These are phyloP conservation scores for Verticillium tricorpus DNA, from an alignment of 2,329 filamentous ascomycete species.

Conservation along the genomic window DNA sequence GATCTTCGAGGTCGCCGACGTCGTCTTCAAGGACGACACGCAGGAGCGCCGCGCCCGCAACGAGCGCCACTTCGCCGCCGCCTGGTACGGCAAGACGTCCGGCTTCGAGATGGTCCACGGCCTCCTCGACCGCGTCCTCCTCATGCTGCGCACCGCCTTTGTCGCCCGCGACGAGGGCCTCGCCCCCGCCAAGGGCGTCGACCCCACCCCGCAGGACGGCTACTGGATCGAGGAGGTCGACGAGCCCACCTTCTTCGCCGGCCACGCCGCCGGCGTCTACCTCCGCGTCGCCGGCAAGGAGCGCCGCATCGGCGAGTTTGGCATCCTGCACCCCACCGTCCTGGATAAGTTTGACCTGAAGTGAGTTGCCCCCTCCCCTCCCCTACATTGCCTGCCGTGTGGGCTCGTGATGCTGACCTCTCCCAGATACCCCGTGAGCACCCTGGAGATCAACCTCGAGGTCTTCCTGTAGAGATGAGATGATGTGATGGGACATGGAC, in stretches of 20 bases:
- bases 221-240: slow-evolving; percentile 96
- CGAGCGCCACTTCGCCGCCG: slow-evolving; percentile 92
- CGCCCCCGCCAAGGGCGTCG: slow-evolving; percentile 37
- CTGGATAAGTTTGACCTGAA: slow-evolving; percentile 90
- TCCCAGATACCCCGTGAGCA: slow-evolving; percentile 82
- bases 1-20: slow-evolving; percentile 87
- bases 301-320: slow-evolving; percentile 79
- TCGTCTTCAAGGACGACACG: slow-evolving; percentile 81
- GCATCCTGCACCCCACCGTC: slow-evolving; percentile 89
- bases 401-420: not conserved
- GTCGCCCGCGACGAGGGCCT: slow-evolving; percentile 70
- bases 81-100: slow-evolving; percentile 88
- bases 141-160: slow-evolving; percentile 85
- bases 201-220: slow-evolving; percentile 58
- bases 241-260: slow-evolving; percentile 86
- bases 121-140: slow-evolving; percentile 82
- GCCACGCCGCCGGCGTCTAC: slow-evolving; percentile 82
- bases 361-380: slow-evolving; percentile 47
- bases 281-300: slow-evolving; percentile 71
- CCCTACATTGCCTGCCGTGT: not conserved
- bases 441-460: slow-evolving; percentile 91
- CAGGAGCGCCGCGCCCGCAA: slow-evolving; percentile 86
- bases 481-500: not conserved
- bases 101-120: slow-evolving; percentile 97
- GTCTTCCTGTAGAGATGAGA: slow-evolving; percentile 65